Base-by-base conservation (phyloP, 2,329 filamentous ascomycete species). In the Cylindrodendrum hubeiense region DNA sequence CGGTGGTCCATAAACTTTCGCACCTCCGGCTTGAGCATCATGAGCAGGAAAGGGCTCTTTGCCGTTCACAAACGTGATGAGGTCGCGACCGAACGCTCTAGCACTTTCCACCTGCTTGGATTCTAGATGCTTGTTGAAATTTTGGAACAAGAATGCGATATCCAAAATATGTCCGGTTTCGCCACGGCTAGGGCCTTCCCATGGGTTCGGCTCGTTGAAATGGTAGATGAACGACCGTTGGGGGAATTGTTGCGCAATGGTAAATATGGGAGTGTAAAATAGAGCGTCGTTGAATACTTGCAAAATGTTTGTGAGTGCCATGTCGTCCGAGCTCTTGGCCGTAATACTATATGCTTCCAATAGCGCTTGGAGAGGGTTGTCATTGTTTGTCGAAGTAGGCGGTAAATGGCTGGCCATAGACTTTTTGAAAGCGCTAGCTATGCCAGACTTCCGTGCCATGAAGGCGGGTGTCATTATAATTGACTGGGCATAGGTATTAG, bases 141-240 rank as follows among this genome's bases (percentile, higher is more conserved):
- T 55, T 33, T 55, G 52, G 34, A 55, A 44, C 15, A 55, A 19
- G 24, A 55, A 55, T n/a, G 37, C 34, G n/a, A 55, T 12, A 19
- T 55, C 52, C 10, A 46, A 24, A 8, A 55, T 44, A 22, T 55
- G 52, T 3, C 10, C 15, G 5, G 22, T 17, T 22, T 46, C 15
- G 15, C 52, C 52, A 4, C 28, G 6, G 19, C 39, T 28, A 17
- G 15, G 37, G 3, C 52, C 52, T 3, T 44, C 39, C 52, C 52
- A 55, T 10, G 52, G 52, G 28, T 55, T 55, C 41, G 52, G 52
- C 39, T 55, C 52, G 15, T 24, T 24, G 24, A 55, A 55, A 12
- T 30, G 30, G 8, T 28, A 26, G 3, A 44, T 9, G 22, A 30
- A 55, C 19, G 39, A 21, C n/a, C 4, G 3, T 4, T 8, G n/a